A percentile compares a stretch with the other conserved stretches of the same genome.
Conservation (phyloP, 371 early-diverging fungal genomes). For the Dentiscutata heterogama region DNA sequence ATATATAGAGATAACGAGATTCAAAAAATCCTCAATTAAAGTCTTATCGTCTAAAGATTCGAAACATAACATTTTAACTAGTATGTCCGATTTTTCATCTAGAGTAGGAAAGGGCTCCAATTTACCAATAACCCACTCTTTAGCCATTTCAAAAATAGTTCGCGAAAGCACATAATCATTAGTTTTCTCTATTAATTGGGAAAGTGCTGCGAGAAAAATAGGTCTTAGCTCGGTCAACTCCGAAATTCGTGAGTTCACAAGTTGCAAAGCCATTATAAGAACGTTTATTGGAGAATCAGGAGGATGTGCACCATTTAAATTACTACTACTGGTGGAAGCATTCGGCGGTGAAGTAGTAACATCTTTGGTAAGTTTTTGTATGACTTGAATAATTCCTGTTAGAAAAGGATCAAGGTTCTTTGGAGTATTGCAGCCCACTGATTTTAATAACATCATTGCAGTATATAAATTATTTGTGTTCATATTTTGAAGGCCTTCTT, state of each 20-base stretch:
- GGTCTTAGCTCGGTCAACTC: constrained; percentile 91
- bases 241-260: constrained; percentile 82
- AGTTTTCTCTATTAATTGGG: constrained; percentile 79
- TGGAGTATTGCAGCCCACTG: constrained; percentile 72
- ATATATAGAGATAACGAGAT: constrained; percentile 90
- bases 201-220: constrained; percentile 83
- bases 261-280: constrained; percentile 73
- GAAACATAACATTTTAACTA: constrained; percentile 91
- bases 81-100: constrained; percentile 93
- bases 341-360: constrained; percentile 52
- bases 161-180: constrained; percentile 77
- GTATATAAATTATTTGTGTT: constrained; percentile 76
- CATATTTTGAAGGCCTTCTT: constrained; percentile 70
- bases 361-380: constrained; percentile 88
- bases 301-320: constrained; percentile 54
- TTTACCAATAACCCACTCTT: constrained; percentile 88
- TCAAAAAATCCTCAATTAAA: constrained; percentile 83
- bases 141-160: constrained; percentile 82
- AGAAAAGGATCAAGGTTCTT: constrained; percentile 79
- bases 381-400: constrained; percentile 81
- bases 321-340: constrained; percentile 44
- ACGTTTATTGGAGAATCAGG: constrained; percentile 69
- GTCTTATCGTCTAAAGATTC: constrained; percentile 73
- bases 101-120: constrained; percentile 92
- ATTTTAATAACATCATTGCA: constrained; percentile 78